phyloP scores from a whole-genome alignment of 2,329 filamentous ascomycete species.

The Chaetomium olivaceum region DNA sequence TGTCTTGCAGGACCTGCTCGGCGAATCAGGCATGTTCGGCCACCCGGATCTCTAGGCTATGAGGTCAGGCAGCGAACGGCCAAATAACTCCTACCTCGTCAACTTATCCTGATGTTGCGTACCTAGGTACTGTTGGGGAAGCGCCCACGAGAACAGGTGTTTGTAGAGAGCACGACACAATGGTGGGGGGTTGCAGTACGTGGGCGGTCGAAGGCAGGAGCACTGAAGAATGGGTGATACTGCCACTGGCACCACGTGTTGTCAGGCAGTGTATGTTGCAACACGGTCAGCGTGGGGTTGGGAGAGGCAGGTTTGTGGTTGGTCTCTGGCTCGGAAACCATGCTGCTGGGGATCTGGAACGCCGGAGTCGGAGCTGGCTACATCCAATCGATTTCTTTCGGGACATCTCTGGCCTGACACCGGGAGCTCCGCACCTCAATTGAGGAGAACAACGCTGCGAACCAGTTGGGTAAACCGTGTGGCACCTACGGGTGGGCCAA shows the following conservation, averaged over 20 bases:
- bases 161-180: slow-evolving; percentile 12
- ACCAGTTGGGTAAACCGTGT: slow-evolving; percentile 22
- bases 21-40: slow-evolving; percentile 16
- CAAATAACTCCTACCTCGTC: slow-evolving; percentile 5
- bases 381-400: slow-evolving; percentile 27
- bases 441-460: slow-evolving; percentile 2
- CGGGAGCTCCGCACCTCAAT: not conserved
- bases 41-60: slow-evolving; percentile 5
- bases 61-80: slow-evolving; percentile 22
- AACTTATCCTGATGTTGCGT: slow-evolving; percentile 10
- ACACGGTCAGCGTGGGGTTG: slow-evolving; percentile 30
- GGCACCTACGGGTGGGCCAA: slow-evolving; percentile 8
- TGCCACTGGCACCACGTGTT: slow-evolving; percentile 38
- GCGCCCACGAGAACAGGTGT: not conserved
- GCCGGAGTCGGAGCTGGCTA: slow-evolving; percentile 25
- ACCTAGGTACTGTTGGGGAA: slow-evolving; percentile 3
- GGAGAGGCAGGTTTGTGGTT: slow-evolving; percentile 9
- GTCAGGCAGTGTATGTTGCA: slow-evolving; percentile 30
- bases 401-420: slow-evolving; percentile 23
- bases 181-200: slow-evolving; percentile 13
- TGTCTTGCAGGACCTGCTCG: slow-evolving; percentile 13
- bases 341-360: slow-evolving; percentile 6
- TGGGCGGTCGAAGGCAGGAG: slow-evolving; percentile 24
- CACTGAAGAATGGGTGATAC: slow-evolving; percentile 24
- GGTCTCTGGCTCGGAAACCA: slow-evolving; percentile 9